Conservation (phyloP, 2,329 filamentous ascomycete species). For the Penicillium sp. region DNA sequence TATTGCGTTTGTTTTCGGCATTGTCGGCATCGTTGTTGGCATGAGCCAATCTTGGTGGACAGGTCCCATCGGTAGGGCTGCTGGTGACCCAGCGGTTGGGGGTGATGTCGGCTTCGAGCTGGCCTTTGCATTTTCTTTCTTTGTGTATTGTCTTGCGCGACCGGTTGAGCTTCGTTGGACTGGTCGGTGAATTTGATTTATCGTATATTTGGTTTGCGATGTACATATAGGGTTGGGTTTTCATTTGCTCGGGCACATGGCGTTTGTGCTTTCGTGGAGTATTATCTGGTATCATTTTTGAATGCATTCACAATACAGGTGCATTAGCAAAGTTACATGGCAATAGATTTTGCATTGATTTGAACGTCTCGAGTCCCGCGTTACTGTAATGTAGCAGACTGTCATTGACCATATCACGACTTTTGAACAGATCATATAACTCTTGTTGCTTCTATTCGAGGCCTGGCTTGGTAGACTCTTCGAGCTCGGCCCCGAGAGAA, state of each 20-base stretch:
- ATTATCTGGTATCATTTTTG: too few relatives aligned
- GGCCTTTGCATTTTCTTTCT: conserved; percentile 60
- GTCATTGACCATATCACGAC: background rate
- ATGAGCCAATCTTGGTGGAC: conserved; percentile 71
- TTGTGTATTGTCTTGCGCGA: conserved; percentile 54
- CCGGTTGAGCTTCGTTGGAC: conserved; percentile 50
- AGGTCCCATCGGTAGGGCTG: conserved; percentile 64
- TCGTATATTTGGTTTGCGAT: background rate
- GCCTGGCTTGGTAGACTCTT: too few relatives aligned
- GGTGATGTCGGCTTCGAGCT: conserved; percentile 66
- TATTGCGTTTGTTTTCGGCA: conserved; percentile 62
- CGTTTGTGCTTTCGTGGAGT: background rate
- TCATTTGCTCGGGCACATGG: background rate
- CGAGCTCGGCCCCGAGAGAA: too few relatives aligned
- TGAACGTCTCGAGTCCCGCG: background rate
- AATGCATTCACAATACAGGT: background rate
- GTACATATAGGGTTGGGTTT: conserved; percentile 13
- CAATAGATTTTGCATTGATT: background rate
- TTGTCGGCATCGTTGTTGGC: conserved; percentile 65
- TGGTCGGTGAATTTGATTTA: conserved; percentile 35
- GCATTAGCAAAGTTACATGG: background rate
- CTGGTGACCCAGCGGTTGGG: conserved; percentile 48
- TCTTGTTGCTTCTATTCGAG: too few relatives aligned
- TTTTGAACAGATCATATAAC: too few relatives aligned
- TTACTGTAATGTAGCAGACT: background rate